Evolutionary conservation across 441 rosid species (phyloP), one percentile per base, ranked within the genome.

Genomic region (Syzygium malaccense): DNA sequence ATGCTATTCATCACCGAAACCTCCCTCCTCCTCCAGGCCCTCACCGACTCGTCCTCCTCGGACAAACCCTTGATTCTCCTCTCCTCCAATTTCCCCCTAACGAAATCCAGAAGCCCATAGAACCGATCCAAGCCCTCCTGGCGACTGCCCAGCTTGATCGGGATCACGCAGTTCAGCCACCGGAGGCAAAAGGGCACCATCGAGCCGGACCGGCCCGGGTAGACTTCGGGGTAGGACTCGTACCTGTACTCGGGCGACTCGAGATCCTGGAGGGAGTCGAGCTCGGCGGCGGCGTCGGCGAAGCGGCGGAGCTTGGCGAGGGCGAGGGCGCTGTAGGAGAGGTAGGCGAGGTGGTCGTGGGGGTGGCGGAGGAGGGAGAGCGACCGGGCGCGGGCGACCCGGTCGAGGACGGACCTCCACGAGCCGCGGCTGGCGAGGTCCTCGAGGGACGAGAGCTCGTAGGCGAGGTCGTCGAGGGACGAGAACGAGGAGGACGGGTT

Each of bases 171-270:
- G 58, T 95, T 92, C 54, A 98, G 93, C 97, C 97, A 98, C 55
- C 99, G 96, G 55, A 98, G 93, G 41, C 93, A 89, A 93, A 98
- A 96, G 57, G 99, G 99, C 30, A 98, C 95, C 97, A 96, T 96
- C 53, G 98, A 96, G 23, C 98, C 99, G 8, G 89, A 89, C 58
- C 95, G 94, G 88, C 91, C 91, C 0, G 94, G 95, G 91, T 98
- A 98, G 53, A 94, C 85, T 57, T 93, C 91, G 7, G 99, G 99
- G 88, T 93, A 94, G 25, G 98, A 92, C 85, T 97, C 97, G 88
- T 96, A 97, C 80, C 89, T 89, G 88, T 97, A 96, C 85, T 91
- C 95, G 90, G 92, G 90, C 53, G 94, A 92, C 87, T 95, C 94
- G 91, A 96, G 95, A 88, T 96, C 98, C 87, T 97, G 95, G 86